These are phyloP conservation scores for Thymus quinquecostatus DNA, from an alignment of 257 asterid genomes.

Conservation along the genomic window DNA sequence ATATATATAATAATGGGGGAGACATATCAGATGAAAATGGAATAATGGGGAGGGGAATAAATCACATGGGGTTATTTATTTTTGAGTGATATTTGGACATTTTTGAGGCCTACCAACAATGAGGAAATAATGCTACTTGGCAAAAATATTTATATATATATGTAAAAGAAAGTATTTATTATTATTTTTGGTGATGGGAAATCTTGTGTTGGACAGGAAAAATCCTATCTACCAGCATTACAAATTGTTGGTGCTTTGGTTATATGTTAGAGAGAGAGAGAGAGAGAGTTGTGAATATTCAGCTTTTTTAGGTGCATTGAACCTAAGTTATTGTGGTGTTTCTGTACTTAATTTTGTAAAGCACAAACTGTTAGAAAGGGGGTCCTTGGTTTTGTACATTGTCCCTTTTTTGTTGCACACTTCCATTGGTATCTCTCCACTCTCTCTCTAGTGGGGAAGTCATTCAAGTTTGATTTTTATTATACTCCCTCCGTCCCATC, in stretches of 20 bases:
- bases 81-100: conserved; percentile 29
- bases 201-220: conserved; percentile 28
- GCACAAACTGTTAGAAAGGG: conserved; percentile 17
- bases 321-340: conserved; percentile 31
- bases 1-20: not conserved
- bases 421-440: not conserved
- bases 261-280: not conserved
- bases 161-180: too few relatives aligned
- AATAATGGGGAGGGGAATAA: not conserved
- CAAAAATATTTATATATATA: too few relatives aligned
- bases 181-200: not conserved
- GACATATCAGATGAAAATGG: conserved; percentile 44
- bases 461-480: not conserved
- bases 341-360: not conserved
- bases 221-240: conserved; percentile 21
- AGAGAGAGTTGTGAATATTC: not conserved
- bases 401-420: conserved; percentile 28
- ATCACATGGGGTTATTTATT: not conserved
- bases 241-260: conserved; percentile 15
- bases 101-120: conserved; percentile 38
- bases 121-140: conserved; percentile 27
- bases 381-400: conserved; percentile 19
- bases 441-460: not conserved
- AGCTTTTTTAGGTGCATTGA: conserved; percentile 39
- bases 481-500: not conserved